Percentiles rank a stretch among this genome's conserved stretches.
Conservation (phyloP, 805 yeast genomes). For the Lipomyces yamadae region DNA sequence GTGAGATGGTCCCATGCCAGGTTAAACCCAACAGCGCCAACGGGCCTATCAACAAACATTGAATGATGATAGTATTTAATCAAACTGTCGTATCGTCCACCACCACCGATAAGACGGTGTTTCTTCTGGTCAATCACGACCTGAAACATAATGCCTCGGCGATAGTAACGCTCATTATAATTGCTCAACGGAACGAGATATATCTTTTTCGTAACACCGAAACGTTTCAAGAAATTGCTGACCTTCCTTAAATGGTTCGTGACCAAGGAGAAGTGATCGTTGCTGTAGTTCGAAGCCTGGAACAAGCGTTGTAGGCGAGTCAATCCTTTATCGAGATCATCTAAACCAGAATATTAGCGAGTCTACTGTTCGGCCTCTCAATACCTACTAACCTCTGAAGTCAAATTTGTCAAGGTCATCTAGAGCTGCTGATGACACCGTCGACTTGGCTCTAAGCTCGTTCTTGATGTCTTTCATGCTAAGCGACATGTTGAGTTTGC, state of each 20-base stretch:
- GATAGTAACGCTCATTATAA: conserved; percentile 78
- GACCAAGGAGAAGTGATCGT: conserved; percentile 71
- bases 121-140: conserved; percentile 68
- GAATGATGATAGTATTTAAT: conserved; percentile 69
- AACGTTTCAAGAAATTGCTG: conserved; percentile 55
- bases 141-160: conserved; percentile 86
- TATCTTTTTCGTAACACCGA: conserved; percentile 64
- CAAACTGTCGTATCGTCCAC: conserved; percentile 88
- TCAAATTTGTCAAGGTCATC: conserved; percentile 83
- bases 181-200: conserved; percentile 81
- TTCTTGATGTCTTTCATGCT: conserved; percentile 62
- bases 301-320: conserved; percentile 51
- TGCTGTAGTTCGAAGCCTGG: conserved; percentile 48
- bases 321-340: conserved; percentile 67
- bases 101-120: conserved; percentile 71
- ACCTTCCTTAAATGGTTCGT: conserved; percentile 67
- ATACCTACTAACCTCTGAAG: conserved; percentile 52
- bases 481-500: conserved; percentile 74
- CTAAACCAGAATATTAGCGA: conserved; percentile 2
- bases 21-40: conserved; percentile 84
- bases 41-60: conserved; percentile 45
- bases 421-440: conserved; percentile 77
- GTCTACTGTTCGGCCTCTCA: not conserved
- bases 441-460: conserved; percentile 65
- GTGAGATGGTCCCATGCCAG: conserved; percentile 73